These are phyloP conservation scores for Diversispora eburnea DNA, from an alignment of 192 early-diverging fungal genomes.

Conservation along the genomic window DNA sequence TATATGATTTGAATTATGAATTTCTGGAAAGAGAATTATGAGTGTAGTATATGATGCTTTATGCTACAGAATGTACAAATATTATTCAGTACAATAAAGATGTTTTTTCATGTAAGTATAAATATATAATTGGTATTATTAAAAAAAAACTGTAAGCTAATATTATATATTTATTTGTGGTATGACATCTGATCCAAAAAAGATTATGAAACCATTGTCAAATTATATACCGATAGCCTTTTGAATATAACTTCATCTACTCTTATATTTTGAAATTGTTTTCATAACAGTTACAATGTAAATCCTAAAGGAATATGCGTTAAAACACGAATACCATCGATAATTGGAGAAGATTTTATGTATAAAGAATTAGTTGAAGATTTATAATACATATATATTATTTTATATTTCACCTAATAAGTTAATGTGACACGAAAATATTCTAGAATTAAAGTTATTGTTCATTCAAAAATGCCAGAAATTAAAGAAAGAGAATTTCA, in stretches of 20 bases:
- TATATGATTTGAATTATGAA: background rate
- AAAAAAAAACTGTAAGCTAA: no score
- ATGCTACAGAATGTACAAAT: background rate
- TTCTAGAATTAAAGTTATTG: conserved; percentile 6
- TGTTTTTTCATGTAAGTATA: background rate
- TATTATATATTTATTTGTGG: no score
- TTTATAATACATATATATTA: background rate
- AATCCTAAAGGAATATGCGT: background rate
- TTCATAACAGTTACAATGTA: background rate
- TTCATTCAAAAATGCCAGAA: background rate
- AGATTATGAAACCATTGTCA: background rate
- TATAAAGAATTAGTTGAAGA: background rate
- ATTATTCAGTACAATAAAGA: background rate
- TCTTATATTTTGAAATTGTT: background rate
- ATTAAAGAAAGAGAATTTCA: conserved; percentile 8
- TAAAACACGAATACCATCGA: background rate
- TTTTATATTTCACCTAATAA: background rate
- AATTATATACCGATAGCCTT: background rate
- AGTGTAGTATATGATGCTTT: background rate
- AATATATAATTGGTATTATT: no score
- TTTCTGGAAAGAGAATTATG: background rate
- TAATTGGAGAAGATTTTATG: background rate
- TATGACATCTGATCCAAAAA: no score
- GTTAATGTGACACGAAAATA: background rate
- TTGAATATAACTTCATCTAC: background rate